Evolutionary conservation across 495 filamentous ascomycete genomes (phyloP), one percentile per base, ranked within the genome.

Genomic region (Talaromyces stipitatus): DNA sequence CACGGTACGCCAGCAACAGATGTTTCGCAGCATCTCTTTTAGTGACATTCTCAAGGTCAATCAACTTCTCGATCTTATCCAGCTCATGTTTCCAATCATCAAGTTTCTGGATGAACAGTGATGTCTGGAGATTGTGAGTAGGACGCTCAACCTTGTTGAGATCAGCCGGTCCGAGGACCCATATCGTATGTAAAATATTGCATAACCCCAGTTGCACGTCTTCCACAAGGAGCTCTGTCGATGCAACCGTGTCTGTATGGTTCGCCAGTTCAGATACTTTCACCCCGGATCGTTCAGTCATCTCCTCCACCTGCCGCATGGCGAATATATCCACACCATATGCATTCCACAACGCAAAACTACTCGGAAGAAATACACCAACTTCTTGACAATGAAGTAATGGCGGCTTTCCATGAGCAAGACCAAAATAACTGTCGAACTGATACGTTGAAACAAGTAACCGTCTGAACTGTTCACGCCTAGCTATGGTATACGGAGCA

Each of bases 141-240:
- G 28, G 32, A 26, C 18, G 11, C 23, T 18, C 29, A 11, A 16
- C 22, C 28, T 18, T 28, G 4, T 38, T 38, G 20, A 29, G 7
- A 38, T 0, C 14, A 23, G 20, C 0, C 20, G 3, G 30, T 24
- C 3, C 10, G 24, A 38, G 11, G 8, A n/a, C 29, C 51, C 51
- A 54, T 38, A 54, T 54, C 29, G 30, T n/a, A 18, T 54, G 51
- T 10, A 54, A 33, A 26, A 33, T 4, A 29, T 29, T 29, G 11
- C 18, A 54, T 54, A 54, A 54, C 6, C 30, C 51, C n/a, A 54
- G 28, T 36, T 54, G 9, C 29, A 54, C 51, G 27, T 54, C 51
- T 38, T 54, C 51, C 32, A 38, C 51, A 16, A 54, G 30, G 7
- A 38, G 3, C 38, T 22, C 23, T 29, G 22, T 36, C 1, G 28